Base-by-base conservation (phyloP, 2,329 filamentous ascomycete genomes). In the Helotiales sp. region DNA sequence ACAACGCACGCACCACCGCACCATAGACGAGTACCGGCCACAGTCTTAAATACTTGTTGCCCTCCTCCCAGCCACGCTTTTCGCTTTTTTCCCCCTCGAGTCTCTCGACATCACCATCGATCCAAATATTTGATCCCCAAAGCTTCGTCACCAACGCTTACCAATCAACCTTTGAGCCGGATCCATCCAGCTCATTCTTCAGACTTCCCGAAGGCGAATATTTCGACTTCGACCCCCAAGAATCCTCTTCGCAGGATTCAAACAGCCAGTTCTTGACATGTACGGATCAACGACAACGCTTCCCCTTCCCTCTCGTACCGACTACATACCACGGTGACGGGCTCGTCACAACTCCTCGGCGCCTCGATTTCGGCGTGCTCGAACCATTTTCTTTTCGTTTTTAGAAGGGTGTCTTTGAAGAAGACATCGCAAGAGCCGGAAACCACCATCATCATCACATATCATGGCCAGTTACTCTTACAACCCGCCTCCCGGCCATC, bases 321-420 rank as follows among this genome's bases (percentile, higher is more conserved):
- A 77, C 72, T 76, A 76, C 75, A 78, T 76, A 76, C 76, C 76
- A 75, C 73, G 76, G 74, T 78, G 76, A 78, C 76, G 71, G 72
- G 67, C 75, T 76, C 65, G 74, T 76, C 74, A 75, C 72, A 55
- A 72, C 61, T 71, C 74, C 73, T 69, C 71, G 62, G 70, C 72
- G 74, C 70, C 71, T 69, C 68, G 68, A 69, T 52, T 69, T 28
- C 64, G 70, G 71, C 71, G 74, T 69, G 45, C 61, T 69, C 66
- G 62, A 70, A 67, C 62, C 54, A 68, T 71, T 73, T 70, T 66
- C 61, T 66, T 71, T 66, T 45, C 28, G 34, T 47, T 32, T 40
- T 67, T 72, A 72, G 71, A 69, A 60, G 59, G 71, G 72, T 69
- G 72, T 69, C 71, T 68, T n/a, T 55, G 13, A 55, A 59, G 15